Conservation (phyloP, 768 basidiomycete genomes). For the Kwoniella europaea region DNA sequence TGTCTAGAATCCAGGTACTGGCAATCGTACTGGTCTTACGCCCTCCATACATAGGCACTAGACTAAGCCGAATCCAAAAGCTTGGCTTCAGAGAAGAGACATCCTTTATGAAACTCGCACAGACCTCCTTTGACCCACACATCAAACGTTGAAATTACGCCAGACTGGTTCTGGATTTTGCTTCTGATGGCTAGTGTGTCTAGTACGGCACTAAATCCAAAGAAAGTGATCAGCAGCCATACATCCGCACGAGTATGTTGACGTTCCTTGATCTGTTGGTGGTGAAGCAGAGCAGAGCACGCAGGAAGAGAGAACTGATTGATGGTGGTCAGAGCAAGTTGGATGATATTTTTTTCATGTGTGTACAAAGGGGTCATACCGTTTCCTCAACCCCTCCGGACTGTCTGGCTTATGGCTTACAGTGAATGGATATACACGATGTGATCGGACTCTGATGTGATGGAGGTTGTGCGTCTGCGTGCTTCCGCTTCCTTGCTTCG, state of each 20-base stretch:
- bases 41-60: neutral
- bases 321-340: no score
- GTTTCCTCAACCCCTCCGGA: no score
- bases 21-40: neutral
- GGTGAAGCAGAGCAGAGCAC: neutral
- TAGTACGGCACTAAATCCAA: neutral
- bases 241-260: neutral
- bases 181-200: neutral
- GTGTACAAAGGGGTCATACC: no score
- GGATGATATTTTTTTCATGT: no score
- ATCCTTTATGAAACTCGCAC: constrained; percentile 9
- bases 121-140: neutral
- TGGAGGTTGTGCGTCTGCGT: neutral
- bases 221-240: constrained; percentile 7
- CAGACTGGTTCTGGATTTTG: neutral
- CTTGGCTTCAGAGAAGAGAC: neutral
- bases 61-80: neutral
- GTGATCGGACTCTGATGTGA: neutral
- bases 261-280: neutral
- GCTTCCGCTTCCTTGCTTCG: neutral
- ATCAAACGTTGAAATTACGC: neutral
- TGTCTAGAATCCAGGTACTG: neutral
- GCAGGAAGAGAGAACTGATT: no score
- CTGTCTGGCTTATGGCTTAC: neutral
- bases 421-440: neutral